Evolutionary conservation across 768 basidiomycete species (phyloP).

Genomic region (Phaeolepiota aurea): DNA sequence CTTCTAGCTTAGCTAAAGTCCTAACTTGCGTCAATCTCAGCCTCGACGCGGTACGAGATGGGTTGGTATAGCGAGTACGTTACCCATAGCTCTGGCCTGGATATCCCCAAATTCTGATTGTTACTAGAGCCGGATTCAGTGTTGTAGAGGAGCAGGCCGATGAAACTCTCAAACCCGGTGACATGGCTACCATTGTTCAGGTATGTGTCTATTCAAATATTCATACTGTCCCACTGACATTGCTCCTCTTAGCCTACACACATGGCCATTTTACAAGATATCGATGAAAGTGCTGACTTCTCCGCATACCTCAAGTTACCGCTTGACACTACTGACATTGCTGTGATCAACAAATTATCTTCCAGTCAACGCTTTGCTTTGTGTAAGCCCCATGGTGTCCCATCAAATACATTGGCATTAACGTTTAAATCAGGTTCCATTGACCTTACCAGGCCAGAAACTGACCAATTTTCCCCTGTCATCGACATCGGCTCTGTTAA

Average conservation of each 20-base stretch:
- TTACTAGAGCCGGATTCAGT: neutral
- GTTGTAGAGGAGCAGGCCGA: neutral
- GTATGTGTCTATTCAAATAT: neutral
- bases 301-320: too few species aligned
- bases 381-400: too few species aligned
- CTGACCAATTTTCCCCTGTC: conserved; percentile 4
- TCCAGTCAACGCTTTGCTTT: too few species aligned
- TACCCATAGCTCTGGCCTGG: neutral
- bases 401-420: too few species aligned
- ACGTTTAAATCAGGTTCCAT: too few species aligned
- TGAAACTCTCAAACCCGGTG: neutral
- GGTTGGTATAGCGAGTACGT: neutral
- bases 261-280: too few species aligned
- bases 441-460: conserved; percentile 3
- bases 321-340: too few species aligned
- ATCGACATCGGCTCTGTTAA: conserved; percentile 3
- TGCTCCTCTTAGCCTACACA: neutral
- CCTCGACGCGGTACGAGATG: neutral
- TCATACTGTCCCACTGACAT: neutral
- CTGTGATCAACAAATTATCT: too few species aligned
- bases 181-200: neutral
- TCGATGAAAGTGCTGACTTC: too few species aligned
- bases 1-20: neutral
- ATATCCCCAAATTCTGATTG: neutral
- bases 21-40: neutral